Conservation (phyloP, 768 basidiomycete genomes). For the Russula griseocarnosa region DNA sequence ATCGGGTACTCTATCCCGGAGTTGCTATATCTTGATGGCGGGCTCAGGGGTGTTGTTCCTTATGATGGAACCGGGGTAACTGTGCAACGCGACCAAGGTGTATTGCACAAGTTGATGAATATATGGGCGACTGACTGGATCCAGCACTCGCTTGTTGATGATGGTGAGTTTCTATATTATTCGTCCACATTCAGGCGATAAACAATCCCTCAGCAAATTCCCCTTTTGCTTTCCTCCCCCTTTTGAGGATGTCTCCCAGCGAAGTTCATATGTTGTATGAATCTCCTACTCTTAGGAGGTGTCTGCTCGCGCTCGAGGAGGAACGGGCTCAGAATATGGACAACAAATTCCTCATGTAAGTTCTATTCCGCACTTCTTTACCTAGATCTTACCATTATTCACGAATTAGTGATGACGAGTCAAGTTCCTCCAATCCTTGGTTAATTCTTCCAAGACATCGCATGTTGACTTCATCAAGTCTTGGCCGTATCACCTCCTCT, state of each 20-base stretch:
- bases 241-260: constrained; percentile 57
- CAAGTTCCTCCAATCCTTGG: constrained; percentile 33
- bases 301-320: constrained; percentile 46
- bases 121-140: constrained; percentile 91
- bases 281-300: constrained; percentile 56
- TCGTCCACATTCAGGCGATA: constrained; percentile 1
- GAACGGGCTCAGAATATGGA: constrained; percentile 42
- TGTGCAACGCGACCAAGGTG: constrained; percentile 46
- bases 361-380: constrained; percentile 15
- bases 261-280: constrained; percentile 61
- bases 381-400: not conserved
- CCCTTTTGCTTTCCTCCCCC: constrained; percentile 75
- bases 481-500: constrained; percentile 56
- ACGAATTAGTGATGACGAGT: constrained; percentile 17
- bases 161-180: constrained; percentile 44
- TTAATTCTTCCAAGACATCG: constrained; percentile 36
- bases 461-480: constrained; percentile 33
- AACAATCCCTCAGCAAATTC: constrained; percentile 38
- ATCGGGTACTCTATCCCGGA: constrained; percentile 76
- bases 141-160: constrained; percentile 59
- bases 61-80: constrained; percentile 46
- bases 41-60: constrained; percentile 61
- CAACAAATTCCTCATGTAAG: constrained; percentile 46
- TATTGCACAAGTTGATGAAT: constrained; percentile 67
- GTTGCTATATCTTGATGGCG: constrained; percentile 74